These are phyloP conservation scores for Trichothecium sympodiale DNA, from an alignment of 2,329 filamentous ascomycete species.

Conservation along the genomic window DNA sequence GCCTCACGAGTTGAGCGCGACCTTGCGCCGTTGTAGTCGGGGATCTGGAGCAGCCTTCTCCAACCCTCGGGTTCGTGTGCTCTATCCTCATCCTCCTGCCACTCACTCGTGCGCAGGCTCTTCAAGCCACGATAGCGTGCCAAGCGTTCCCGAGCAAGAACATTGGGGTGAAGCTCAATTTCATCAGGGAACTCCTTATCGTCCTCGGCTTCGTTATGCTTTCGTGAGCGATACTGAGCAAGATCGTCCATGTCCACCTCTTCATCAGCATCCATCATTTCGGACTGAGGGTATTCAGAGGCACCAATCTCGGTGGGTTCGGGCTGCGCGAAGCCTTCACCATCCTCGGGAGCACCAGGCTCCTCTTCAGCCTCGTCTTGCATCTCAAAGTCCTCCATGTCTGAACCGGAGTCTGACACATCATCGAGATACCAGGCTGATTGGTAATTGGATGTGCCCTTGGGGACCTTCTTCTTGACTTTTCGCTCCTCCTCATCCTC, in stretches of 20 bases:
- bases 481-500: conserved; percentile 49
- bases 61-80: conserved; percentile 85
- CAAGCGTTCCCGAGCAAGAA: conserved; percentile 74
- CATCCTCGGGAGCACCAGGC: conserved; percentile 68
- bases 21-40: conserved; percentile 80
- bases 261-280: conserved; percentile 79
- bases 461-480: conserved; percentile 66
- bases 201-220: conserved; percentile 72
- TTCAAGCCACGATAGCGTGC: conserved; percentile 85
- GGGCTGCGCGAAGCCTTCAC: conserved; percentile 56
- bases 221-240: conserved; percentile 67
- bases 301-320: conserved; percentile 67
- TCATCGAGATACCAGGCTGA: conserved; percentile 84
- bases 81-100: conserved; percentile 81
- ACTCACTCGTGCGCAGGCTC: conserved; percentile 74
- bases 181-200: conserved; percentile 96
- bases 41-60: conserved; percentile 72
- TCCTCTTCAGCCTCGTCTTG: conserved; percentile 50
- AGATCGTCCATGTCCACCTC: conserved; percentile 69
- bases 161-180: conserved; percentile 83
- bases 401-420: conserved; percentile 74
- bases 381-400: conserved; percentile 58
- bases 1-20: conserved; percentile 71
- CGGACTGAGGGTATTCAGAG: conserved; percentile 87
- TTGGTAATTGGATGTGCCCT: conserved; percentile 89